Evolutionary conservation across 2,329 filamentous ascomycete species (phyloP).

Genomic region (Aspergillus aculeatinus): DNA sequence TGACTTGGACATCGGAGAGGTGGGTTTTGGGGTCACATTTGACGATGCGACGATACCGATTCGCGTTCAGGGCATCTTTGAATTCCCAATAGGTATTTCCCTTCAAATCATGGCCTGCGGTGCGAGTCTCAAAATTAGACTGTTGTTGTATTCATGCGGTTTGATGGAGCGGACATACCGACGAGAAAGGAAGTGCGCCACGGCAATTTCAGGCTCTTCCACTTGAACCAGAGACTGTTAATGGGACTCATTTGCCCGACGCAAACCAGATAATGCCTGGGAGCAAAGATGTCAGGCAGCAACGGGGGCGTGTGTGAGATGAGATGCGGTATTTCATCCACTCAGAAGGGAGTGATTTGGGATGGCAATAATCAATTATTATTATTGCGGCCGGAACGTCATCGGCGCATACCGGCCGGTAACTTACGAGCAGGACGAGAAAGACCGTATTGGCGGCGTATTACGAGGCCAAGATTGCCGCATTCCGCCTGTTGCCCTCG

Average conservation of each 20-base stretch:
- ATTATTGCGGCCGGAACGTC: neutral
- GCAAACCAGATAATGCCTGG: constrained; percentile 3
- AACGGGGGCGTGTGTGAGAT: neutral
- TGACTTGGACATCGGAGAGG: constrained; percentile 60
- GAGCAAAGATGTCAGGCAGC: neutral
- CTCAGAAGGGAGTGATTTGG: neutral
- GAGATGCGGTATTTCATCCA: neutral
- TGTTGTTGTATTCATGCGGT: neutral
- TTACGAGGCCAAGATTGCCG: neutral
- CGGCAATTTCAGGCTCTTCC: constrained; percentile 62
- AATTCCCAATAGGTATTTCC: constrained; percentile 70
- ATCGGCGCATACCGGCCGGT: neutral
- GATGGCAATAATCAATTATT: neutral
- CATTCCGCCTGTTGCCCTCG: neutral
- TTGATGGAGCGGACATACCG: constrained; percentile 40
- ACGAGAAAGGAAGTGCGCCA: constrained; percentile 62
- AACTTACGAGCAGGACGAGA: no score
- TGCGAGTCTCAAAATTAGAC: neutral
- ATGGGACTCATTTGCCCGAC: constrained; percentile 37
- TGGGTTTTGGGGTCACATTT: constrained; percentile 54
- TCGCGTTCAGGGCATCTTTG: constrained; percentile 56
- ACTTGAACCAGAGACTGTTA: constrained; percentile 59
- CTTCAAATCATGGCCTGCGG: constrained; percentile 57
- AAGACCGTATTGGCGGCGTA: neutral
- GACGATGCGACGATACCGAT: constrained; percentile 59